These are phyloP conservation scores for Lentinula raphanica DNA, from an alignment of 768 basidiomycete species.

Conservation along the genomic window DNA sequence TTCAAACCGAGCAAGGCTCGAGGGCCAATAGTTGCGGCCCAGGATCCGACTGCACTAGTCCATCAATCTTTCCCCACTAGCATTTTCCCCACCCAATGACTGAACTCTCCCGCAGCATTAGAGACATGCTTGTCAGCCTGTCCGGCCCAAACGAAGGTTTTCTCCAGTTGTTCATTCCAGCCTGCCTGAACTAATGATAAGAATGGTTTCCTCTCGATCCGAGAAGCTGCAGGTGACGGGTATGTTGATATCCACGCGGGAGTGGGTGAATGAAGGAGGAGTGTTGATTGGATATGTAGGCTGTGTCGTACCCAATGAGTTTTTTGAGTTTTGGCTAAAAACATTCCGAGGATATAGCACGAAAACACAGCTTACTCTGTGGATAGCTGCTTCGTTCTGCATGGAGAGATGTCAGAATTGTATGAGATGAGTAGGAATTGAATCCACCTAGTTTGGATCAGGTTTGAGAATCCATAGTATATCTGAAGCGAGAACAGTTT, in stretches of 20 bases:
- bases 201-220: constrained; percentile 45
- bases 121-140: constrained; percentile 40
- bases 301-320: constrained; percentile 25
- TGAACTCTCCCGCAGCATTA: constrained; percentile 39
- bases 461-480: constrained; percentile 67
- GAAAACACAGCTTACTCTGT: constrained; percentile 43
- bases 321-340: not conserved
- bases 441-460: constrained; percentile 53
- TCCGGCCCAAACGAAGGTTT: constrained; percentile 36
- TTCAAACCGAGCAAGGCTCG: not conserved
- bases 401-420: constrained; percentile 1
- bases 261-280: constrained; percentile 46
- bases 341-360: not conserved
- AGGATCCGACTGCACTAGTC: not conserved
- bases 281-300: constrained; percentile 43
- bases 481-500: constrained; percentile 30
- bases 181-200: constrained; percentile 40
- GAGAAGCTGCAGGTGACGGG: constrained; percentile 49
- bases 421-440: not conserved
- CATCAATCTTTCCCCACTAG: not conserved
- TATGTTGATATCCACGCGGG: constrained; percentile 24
- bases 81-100: constrained; percentile 32
- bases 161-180: constrained; percentile 57
- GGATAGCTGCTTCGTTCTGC: constrained; percentile 35
- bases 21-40: not conserved